Conservation (phyloP, 768 basidiomycete genomes). For the Galerina marginata region DNA sequence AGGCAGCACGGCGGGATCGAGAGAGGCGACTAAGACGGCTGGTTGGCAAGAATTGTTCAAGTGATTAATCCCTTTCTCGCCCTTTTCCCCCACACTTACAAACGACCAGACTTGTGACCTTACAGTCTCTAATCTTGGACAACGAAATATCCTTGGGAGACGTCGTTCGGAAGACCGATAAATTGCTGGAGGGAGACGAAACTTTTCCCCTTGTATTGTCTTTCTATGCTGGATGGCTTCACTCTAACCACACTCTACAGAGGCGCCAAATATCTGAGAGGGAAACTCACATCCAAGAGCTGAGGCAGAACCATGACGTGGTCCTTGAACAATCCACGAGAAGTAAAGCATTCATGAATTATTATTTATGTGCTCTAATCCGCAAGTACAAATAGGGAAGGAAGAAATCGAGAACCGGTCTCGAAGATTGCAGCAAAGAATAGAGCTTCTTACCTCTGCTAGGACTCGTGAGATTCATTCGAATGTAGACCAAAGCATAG, state of each 20-base stretch:
- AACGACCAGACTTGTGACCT: constrained; percentile 51
- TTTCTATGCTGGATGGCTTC: constrained; percentile 1
- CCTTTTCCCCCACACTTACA: neutral
- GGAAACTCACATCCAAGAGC: constrained; percentile 55
- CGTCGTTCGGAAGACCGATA: constrained; percentile 53
- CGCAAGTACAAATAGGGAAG: constrained; percentile 30
- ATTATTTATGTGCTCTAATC: neutral
- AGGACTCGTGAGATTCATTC: constrained; percentile 15
- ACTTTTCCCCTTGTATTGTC: constrained; percentile 45
- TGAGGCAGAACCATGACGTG: constrained; percentile 46
- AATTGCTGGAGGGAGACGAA: constrained; percentile 47
- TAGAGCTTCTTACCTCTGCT: constrained; percentile 20
- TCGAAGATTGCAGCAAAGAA: constrained; percentile 23
- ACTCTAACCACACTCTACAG: constrained; percentile 39
- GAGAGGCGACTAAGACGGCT: constrained; percentile 48
- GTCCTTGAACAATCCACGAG: constrained; percentile 50
- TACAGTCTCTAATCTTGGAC: constrained; percentile 59
- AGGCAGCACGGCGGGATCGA: constrained; percentile 17
- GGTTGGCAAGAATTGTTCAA: constrained; percentile 73
- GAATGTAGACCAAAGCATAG: constrained; percentile 14
- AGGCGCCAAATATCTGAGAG: constrained; percentile 73
- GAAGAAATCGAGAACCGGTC: constrained; percentile 34
- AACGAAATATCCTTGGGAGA: constrained; percentile 53
- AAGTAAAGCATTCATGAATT: constrained; percentile 42
- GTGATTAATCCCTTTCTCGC: constrained; percentile 45